Conservation (phyloP, 768 basidiomycete genomes). For the Cystofilobasidium macerans region DNA sequence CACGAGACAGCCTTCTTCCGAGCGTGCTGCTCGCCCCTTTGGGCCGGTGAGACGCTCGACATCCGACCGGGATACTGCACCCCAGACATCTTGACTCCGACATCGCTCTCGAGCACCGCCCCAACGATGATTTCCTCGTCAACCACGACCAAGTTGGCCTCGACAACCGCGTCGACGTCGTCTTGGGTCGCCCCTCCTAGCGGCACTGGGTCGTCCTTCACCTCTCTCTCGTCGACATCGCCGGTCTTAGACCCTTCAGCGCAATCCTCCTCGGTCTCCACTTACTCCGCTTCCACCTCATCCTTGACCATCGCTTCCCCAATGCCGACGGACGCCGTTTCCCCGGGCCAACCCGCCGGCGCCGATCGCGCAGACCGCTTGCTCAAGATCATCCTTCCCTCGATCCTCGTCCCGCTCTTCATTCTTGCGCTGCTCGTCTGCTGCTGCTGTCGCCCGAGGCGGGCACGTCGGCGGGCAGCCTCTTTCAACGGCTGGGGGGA, state of each 20-base stretch:
- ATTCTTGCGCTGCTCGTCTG: neutral
- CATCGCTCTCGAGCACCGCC: neutral
- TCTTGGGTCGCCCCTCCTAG: neutral
- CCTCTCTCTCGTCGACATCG: too few relatives aligned
- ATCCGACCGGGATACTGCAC: slow-evolving; percentile 49
- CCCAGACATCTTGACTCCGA: slow-evolving; percentile 32
- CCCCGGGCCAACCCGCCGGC: slow-evolving; percentile 17
- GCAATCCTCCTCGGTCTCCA: neutral
- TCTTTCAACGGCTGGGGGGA: neutral
- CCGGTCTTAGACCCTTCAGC: neutral
- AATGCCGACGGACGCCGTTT: neutral
- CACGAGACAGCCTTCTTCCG: slow-evolving; percentile 49
- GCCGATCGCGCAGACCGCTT: neutral
- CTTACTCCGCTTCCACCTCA: neutral
- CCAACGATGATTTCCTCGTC: neutral
- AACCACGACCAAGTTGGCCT: neutral
- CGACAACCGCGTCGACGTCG: neutral
- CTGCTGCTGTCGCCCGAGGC: neutral
- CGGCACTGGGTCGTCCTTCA: too few relatives aligned
- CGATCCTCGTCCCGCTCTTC: neutral
- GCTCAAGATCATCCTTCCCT: neutral
- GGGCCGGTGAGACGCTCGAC: slow-evolving; percentile 49
- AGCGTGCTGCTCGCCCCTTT: slow-evolving; percentile 59
- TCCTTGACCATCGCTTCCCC: neutral
- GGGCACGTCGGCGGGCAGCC: neutral